Conservation (phyloP, 257 asterid genomes). For the Solanum etuberosum region DNA sequence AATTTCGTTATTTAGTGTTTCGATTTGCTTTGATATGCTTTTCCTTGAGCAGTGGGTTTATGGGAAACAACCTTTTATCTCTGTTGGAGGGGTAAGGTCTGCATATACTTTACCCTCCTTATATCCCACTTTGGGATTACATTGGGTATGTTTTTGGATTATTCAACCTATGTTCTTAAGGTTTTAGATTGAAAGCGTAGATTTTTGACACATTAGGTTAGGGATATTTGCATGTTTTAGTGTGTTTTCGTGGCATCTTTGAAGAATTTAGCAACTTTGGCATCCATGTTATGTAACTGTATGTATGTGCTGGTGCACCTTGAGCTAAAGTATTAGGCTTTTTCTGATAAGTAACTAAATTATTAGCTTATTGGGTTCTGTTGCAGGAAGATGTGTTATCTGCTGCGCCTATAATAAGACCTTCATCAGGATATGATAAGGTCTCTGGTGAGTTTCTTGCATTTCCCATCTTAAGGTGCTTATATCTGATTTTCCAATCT, state of each 20-base stretch:
- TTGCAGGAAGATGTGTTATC: constrained; percentile 23
- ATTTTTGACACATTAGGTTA: not conserved
- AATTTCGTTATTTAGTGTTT: not conserved
- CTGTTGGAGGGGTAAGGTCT: not conserved
- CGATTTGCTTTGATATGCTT: not conserved
- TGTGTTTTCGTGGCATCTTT: not conserved
- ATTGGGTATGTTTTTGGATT: not conserved
- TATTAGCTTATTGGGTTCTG: constrained; percentile 5
- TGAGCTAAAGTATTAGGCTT: not conserved
- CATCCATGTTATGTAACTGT: not conserved
- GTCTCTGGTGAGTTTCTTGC: constrained; percentile 30
- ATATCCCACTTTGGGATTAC: not conserved
- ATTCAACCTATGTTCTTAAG: not conserved
- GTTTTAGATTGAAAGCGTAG: not conserved
- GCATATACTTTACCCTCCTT: not conserved
- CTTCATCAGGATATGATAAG: constrained; percentile 29
- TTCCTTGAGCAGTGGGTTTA: not conserved
- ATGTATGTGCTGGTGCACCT: not conserved
- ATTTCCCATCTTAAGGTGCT: not conserved
- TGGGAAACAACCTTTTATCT: not conserved
- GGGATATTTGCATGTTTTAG: not conserved
- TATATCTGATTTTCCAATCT: not conserved
- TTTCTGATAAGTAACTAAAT: not conserved
- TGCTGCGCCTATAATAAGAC: constrained; percentile 11
- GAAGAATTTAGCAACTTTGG: not conserved